Evolutionary conservation across 176 grass and related monocot species (phyloP).

Genomic region (Oryza glumipatula): DNA sequence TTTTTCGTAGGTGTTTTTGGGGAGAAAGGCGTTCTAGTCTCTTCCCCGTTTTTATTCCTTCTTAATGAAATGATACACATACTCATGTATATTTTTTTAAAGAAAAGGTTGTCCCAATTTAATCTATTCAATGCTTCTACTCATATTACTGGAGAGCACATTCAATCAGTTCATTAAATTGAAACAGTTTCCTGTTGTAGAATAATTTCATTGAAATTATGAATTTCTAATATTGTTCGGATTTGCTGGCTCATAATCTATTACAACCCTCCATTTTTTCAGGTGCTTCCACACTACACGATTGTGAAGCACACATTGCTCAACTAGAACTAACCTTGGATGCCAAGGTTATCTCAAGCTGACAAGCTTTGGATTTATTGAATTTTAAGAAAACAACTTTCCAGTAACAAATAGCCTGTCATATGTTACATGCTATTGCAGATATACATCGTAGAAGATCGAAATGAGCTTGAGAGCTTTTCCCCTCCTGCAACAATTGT

Average conservation of each 20-base stretch:
- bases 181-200: slow-evolving; percentile 25
- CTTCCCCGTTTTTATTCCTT: too few relatives aligned
- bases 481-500: slow-evolving; percentile 49
- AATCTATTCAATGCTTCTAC: slow-evolving; percentile 1
- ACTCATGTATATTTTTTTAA: too few relatives aligned
- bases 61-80: too few relatives aligned
- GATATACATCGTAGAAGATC: slow-evolving; percentile 58
- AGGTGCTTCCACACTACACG: slow-evolving; percentile 49
- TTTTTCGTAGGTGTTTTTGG: too few relatives aligned
- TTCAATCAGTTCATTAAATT: not conserved
- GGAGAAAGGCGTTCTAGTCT: too few relatives aligned
- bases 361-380: slow-evolving; percentile 13
- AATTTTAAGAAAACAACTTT: slow-evolving; percentile 28
- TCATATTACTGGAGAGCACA: slow-evolving; percentile 17
- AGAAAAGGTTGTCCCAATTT: not conserved
- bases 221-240: not conserved
- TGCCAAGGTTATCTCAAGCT: slow-evolving; percentile 45
- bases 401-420: not conserved
- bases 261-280: not conserved
- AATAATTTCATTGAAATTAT: not conserved
- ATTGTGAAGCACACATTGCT: slow-evolving; percentile 58
- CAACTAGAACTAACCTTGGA: slow-evolving; percentile 61
- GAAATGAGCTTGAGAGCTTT: slow-evolving; percentile 53
- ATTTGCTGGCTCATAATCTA: slow-evolving; percentile 11
- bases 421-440: slow-evolving; percentile 43